These are phyloP conservation scores for Gossypium stocksii DNA, from an alignment of 345 rosid genomes.

Conservation along the genomic window DNA sequence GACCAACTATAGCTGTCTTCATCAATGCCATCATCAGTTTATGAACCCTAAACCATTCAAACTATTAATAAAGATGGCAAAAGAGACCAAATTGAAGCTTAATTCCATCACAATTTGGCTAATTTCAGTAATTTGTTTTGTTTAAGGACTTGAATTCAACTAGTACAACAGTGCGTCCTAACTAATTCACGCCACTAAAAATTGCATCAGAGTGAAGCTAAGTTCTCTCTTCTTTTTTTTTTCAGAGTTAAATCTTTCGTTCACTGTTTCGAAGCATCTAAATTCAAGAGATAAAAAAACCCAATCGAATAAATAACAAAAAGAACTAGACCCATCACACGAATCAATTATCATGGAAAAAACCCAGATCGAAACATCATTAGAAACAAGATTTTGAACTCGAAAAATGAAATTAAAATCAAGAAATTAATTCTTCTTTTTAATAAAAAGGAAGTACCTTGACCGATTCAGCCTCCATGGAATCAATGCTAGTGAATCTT, in stretches of 20 bases:
- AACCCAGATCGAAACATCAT: slow-evolving; percentile 24
- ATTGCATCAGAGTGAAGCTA: background rate
- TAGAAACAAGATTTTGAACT: slow-evolving; percentile 7
- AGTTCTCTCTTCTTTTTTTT: background rate
- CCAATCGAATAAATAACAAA: background rate
- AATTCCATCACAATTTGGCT: background rate
- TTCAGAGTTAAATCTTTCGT: background rate
- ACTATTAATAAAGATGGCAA: background rate
- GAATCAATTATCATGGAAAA: background rate
- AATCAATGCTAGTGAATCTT: slow-evolving; percentile 42
- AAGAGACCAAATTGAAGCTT: background rate
- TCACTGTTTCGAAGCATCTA: background rate
- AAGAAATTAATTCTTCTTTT: background rate
- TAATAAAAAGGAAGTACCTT: slow-evolving; percentile 32
- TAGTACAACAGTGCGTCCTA: background rate
- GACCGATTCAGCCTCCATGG: slow-evolving; percentile 74
- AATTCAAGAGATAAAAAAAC: background rate
- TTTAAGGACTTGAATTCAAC: background rate
- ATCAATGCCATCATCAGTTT: background rate
- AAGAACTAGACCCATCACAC: background rate
- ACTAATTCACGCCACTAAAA: background rate
- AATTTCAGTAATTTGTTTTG: background rate
- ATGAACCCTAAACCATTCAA: background rate
- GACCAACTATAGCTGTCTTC: background rate
- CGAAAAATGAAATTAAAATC: background rate